phyloP scores from a whole-genome alignment of 2,329 filamentous ascomycete species.

The Fusarium camptoceras region DNA sequence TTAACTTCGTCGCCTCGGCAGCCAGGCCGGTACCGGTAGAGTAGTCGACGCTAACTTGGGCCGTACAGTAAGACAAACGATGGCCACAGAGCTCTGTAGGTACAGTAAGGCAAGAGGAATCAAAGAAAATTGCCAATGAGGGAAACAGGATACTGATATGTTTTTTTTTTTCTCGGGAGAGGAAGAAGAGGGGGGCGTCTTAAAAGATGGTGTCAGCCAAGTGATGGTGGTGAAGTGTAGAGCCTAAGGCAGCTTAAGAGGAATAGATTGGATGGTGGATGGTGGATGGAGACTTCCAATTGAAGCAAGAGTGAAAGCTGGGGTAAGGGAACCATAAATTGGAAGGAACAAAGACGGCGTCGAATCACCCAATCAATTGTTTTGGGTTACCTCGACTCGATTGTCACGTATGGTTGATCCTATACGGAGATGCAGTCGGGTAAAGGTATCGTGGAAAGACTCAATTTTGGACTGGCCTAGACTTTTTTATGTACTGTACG shows the following conservation, averaged over 20 bases:
- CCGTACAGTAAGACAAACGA: slow-evolving; percentile 25
- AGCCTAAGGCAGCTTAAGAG: slow-evolving; percentile 16
- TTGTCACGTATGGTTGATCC: slow-evolving; percentile 36
- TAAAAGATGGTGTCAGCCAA: slow-evolving; percentile 40
- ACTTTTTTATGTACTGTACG: background rate
- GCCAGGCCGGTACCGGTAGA: slow-evolving; percentile 28
- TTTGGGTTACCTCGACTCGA: slow-evolving; percentile 33
- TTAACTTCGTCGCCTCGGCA: slow-evolving; percentile 37
- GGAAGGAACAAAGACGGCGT: background rate
- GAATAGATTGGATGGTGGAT: slow-evolving; percentile 6
- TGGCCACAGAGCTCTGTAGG: slow-evolving; percentile 20
- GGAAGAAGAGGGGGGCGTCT: slow-evolving; percentile 22
- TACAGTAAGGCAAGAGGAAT: background rate
- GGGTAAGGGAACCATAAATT: slow-evolving; percentile 7
- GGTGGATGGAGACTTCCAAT: slow-evolving; percentile 15
- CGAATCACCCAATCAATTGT: slow-evolving; percentile 30
- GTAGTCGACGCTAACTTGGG: slow-evolving; percentile 38
- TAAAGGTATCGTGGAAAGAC: slow-evolving; percentile 3
- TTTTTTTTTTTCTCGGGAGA: slow-evolving; percentile 22
- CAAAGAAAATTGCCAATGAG: slow-evolving; percentile 14
- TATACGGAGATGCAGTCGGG: slow-evolving; percentile 9
- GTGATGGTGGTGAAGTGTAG: slow-evolving; percentile 15
- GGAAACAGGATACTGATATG: slow-evolving; percentile 41
- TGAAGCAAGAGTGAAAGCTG: slow-evolving; percentile 22
- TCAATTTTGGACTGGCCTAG: slow-evolving; percentile 11